Evolutionary conservation across 2,329 filamentous ascomycete species (phyloP).

Genomic region (Periconia sp.): DNA sequence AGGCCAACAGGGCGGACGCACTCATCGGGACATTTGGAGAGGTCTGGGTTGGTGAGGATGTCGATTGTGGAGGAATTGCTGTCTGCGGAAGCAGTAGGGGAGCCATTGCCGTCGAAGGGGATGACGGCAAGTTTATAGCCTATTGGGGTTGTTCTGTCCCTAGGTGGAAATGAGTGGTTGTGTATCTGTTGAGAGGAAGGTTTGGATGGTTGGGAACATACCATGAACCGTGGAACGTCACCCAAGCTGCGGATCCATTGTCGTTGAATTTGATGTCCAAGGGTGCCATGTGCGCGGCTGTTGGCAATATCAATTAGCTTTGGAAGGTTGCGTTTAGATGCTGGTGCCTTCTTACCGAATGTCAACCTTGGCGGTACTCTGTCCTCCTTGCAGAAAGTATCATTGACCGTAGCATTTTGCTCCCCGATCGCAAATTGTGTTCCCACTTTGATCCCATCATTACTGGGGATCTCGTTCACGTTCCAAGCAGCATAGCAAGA

Average conservation of each 20-base stretch:
- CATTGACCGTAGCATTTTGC: constrained; percentile 55
- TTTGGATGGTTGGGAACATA: constrained; percentile 19
- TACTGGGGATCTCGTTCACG: constrained; percentile 56
- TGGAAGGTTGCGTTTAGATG: no score
- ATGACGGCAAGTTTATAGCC: constrained; percentile 60
- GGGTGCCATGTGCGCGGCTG: constrained; percentile 73
- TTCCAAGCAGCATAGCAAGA: constrained; percentile 72
- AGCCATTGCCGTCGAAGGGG: constrained; percentile 52
- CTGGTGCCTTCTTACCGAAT: no score
- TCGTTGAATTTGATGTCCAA: constrained; percentile 72
- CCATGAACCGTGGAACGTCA: constrained; percentile 77
- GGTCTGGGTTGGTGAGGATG: constrained; percentile 63
- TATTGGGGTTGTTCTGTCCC: constrained; percentile 55
- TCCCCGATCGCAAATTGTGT: constrained; percentile 57
- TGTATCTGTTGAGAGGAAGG: background rate
- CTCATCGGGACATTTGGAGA: constrained; percentile 58
- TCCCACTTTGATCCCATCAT: constrained; percentile 52
- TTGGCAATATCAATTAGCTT: no score
- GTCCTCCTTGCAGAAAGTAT: constrained; percentile 51
- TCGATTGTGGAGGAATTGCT: constrained; percentile 58
- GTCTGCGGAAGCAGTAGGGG: constrained; percentile 50
- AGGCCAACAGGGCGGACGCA: constrained; percentile 71
- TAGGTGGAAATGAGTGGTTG: constrained; percentile 17
- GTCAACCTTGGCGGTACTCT: constrained; percentile 59
- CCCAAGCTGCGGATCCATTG: constrained; percentile 64